Conservation (phyloP, 1,284 basidiomycete genomes). For the Moesziomyces aphidis region DNA sequence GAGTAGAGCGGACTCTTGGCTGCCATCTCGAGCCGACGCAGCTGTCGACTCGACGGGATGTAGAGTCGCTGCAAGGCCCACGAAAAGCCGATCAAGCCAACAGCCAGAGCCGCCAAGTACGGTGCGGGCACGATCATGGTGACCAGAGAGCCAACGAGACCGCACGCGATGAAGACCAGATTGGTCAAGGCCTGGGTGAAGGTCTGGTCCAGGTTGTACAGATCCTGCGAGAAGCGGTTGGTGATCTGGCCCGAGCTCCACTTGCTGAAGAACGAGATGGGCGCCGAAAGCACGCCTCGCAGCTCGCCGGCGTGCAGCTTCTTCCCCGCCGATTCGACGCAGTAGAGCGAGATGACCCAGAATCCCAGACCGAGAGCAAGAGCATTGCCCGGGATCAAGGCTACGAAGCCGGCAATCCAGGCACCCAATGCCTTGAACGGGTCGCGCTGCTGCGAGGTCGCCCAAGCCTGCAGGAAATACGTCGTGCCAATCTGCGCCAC, state of each 20-base stretch:
- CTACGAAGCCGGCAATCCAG: conserved; percentile 23
- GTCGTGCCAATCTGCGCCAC: background rate
- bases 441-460: conserved; percentile 21
- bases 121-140: conserved; percentile 52
- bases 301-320: conserved; percentile 37
- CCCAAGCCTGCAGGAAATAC: conserved; percentile 43
- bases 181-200: conserved; percentile 31
- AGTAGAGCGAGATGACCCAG: conserved; percentile 7
- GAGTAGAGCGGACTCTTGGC: conserved; percentile 52
- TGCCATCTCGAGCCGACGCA: conserved; percentile 53
- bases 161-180: conserved; percentile 5
- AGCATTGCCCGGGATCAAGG: conserved; percentile 11
- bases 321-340: conserved; percentile 27
- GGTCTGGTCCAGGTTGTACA: conserved; percentile 48
- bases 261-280: conserved; percentile 47
- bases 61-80: conserved; percentile 46
- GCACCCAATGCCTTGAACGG: conserved; percentile 24
- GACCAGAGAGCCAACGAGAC: conserved; percentile 18
- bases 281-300: conserved; percentile 34
- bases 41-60: conserved; percentile 50
- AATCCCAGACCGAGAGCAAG: conserved; percentile 23
- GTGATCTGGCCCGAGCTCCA: conserved; percentile 48
- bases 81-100: conserved; percentile 14
- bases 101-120: conserved; percentile 25
- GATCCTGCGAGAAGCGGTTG: conserved; percentile 58